Conservation (phyloP, 129 eudicot species). For the Apium graveolens region DNA sequence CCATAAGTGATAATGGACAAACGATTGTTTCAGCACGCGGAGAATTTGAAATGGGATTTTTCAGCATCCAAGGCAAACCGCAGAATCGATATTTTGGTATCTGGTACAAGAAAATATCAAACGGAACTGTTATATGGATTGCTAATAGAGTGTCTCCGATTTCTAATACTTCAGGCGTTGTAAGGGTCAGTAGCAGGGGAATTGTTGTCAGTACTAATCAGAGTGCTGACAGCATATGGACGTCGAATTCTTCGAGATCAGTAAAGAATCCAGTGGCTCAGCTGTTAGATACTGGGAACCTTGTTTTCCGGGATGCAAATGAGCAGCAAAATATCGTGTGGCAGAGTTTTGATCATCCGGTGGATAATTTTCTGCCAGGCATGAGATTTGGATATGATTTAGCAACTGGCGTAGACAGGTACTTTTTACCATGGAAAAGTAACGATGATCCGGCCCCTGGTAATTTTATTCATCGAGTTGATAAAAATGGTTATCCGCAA, state of each 20-base stretch:
- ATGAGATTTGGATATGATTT: conserved; percentile 8
- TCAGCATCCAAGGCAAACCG: not conserved
- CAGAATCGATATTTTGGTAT: not conserved
- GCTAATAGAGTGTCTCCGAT: conserved; percentile 6
- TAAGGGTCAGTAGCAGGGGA: conserved; percentile 3
- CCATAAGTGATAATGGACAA: not conserved
- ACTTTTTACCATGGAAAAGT: conserved; percentile 14
- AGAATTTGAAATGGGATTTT: not conserved
- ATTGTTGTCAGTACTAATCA: not conserved
- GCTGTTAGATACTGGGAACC: conserved; percentile 18
- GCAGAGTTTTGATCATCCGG: conserved; percentile 25
- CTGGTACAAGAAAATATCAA: conserved; percentile 9
- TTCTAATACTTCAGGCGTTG: not conserved
- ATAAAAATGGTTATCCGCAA: conserved; percentile 3
- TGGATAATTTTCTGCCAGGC: conserved; percentile 13
- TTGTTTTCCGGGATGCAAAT: conserved; percentile 1
- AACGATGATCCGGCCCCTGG: conserved; percentile 15
- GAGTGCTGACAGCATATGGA: not conserved
- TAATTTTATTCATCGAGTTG: not conserved
- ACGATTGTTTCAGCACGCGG: conserved; percentile 8
- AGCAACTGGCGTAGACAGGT: not conserved
- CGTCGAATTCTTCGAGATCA: not conserved
- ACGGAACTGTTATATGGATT: not conserved
- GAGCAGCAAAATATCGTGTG: not conserved
- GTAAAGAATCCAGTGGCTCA: not conserved